Evolutionary conservation across 1,284 basidiomycete genomes (phyloP).

Genomic region (Cutaneotrichosporon spelunceum): DNA sequence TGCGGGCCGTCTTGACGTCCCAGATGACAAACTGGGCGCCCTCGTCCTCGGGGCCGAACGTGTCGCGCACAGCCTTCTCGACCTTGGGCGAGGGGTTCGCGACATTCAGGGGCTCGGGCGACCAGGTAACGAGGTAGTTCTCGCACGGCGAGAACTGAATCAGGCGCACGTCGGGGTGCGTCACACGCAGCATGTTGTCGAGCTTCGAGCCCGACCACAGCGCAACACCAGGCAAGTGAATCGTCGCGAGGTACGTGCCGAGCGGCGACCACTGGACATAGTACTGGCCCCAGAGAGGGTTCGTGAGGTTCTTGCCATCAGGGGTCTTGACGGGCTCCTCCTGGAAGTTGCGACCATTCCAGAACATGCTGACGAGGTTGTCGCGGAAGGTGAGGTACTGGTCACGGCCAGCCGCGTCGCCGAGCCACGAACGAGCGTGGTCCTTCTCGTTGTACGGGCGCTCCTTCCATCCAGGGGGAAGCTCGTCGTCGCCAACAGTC

Average conservation of each 20-base stretch:
- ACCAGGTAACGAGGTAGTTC: constrained; percentile 97
- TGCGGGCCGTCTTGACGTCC: constrained; percentile 90
- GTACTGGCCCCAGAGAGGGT: constrained; percentile 85
- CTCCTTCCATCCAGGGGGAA: constrained; percentile 63
- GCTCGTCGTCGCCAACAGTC: constrained; percentile 77
- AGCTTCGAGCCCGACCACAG: constrained; percentile 78
- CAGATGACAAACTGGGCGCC: constrained; percentile 97
- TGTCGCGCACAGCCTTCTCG: constrained; percentile 43
- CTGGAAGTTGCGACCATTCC: constrained; percentile 88
- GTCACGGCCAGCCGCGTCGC: constrained; percentile 86
- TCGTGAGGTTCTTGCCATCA: constrained; percentile 55
- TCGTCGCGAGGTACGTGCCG: constrained; percentile 88
- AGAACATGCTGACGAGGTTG: constrained; percentile 85
- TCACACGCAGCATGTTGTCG: constrained; percentile 63
- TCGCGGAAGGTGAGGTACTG: constrained; percentile 93
- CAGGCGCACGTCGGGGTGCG: constrained; percentile 91
- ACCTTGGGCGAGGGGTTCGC: constrained; percentile 63
- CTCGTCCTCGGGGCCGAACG: constrained; percentile 78
- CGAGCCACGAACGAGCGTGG: constrained; percentile 92
- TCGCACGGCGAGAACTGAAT: constrained; percentile 98
- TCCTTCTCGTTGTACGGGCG: constrained; percentile 74
- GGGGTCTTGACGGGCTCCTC: constrained; percentile 66
- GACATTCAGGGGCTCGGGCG: constrained; percentile 88
- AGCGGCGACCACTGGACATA: constrained; percentile 97
- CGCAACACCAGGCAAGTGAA: constrained; percentile 92